These are phyloP conservation scores for Davidsoniella australis DNA, from an alignment of 2,329 filamentous ascomycete genomes.

Conservation along the genomic window DNA sequence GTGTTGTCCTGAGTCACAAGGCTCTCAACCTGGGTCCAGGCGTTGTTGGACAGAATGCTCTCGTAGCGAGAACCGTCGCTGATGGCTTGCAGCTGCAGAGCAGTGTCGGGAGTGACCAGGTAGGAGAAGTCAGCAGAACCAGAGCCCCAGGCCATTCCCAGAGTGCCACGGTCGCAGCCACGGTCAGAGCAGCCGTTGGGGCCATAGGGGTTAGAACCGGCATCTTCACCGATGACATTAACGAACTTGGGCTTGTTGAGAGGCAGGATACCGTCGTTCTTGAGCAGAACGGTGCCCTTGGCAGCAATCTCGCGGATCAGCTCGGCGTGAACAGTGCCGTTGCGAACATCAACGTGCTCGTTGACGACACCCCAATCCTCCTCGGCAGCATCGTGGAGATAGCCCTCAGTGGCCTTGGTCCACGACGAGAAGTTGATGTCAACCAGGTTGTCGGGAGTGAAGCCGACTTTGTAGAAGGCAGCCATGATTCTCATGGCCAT, in stretches of 20 bases:
- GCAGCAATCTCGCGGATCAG: constrained; percentile 66
- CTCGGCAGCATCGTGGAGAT: constrained; percentile 43
- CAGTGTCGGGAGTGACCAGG: constrained; percentile 55
- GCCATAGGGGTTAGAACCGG: constrained; percentile 55
- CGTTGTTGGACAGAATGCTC: constrained; percentile 49
- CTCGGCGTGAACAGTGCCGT: constrained; percentile 45
- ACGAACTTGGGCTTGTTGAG: constrained; percentile 63
- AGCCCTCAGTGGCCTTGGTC: constrained; percentile 61
- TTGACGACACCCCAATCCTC: constrained; percentile 54
- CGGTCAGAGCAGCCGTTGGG: constrained; percentile 66
- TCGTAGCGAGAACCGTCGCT: constrained; percentile 43
- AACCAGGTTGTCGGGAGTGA: constrained; percentile 28
- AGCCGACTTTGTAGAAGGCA: constrained; percentile 49
- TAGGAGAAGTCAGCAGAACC: constrained; percentile 62
- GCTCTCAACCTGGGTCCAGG: constrained; percentile 41
- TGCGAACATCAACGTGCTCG: constrained; percentile 68
- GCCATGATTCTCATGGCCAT: constrained; percentile 76
- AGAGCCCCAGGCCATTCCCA: constrained; percentile 67
- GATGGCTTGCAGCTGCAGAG: constrained; percentile 45
- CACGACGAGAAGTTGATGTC: constrained; percentile 77
- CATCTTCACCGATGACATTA: constrained; percentile 68
- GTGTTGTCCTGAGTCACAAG: constrained; percentile 41
- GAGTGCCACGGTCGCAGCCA: constrained; percentile 38
- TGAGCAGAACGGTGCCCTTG: constrained; percentile 73
- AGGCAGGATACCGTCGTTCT: constrained; percentile 64